phyloP scores from a whole-genome alignment of 139 green algal genomes.

The Picochlorum sp. region DNA sequence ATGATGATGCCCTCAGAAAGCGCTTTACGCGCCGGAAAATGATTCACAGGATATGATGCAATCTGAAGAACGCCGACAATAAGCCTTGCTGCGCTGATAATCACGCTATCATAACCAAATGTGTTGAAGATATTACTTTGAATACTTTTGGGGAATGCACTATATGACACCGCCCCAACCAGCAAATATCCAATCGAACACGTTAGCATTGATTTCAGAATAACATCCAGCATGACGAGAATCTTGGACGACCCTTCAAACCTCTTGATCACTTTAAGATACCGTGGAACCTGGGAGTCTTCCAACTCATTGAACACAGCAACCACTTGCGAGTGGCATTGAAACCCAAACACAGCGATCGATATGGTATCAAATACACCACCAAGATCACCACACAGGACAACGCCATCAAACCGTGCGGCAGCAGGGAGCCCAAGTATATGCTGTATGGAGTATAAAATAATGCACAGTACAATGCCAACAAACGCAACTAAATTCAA shows the following conservation, averaged over 20 bases:
- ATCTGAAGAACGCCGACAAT: constrained; percentile 49
- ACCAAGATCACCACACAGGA: background rate
- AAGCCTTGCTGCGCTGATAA: constrained; percentile 31
- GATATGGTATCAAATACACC: constrained; percentile 31
- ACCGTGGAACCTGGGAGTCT: constrained; percentile 1
- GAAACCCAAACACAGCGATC: constrained; percentile 73
- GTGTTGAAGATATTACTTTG: constrained; percentile 57
- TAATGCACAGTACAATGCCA: constrained; percentile 7
- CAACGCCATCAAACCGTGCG: too few relatives aligned
- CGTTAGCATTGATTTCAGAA: constrained; percentile 17
- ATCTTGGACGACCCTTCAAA: constrained; percentile 29
- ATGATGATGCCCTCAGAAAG: constrained; percentile 21
- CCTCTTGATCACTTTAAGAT: background rate
- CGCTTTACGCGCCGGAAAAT: constrained; percentile 43
- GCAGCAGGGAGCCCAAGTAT: too few relatives aligned
- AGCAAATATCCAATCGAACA: constrained; percentile 40
- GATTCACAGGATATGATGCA: constrained; percentile 55
- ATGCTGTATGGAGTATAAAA: constrained; percentile 29
- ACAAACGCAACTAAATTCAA: constrained; percentile 23
- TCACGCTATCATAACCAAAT: constrained; percentile 28
- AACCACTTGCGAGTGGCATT: constrained; percentile 56
- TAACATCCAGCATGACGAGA: constrained; percentile 36
- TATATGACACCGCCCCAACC: constrained; percentile 44
- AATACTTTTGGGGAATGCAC: constrained; percentile 47
- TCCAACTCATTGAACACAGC: constrained; percentile 25